A percentile compares a stretch with the other conserved stretches of the same genome.
phyloP scores from a whole-genome alignment of 805 yeast genomes.

The Wickerhamomyces kurtzmanii region DNA sequence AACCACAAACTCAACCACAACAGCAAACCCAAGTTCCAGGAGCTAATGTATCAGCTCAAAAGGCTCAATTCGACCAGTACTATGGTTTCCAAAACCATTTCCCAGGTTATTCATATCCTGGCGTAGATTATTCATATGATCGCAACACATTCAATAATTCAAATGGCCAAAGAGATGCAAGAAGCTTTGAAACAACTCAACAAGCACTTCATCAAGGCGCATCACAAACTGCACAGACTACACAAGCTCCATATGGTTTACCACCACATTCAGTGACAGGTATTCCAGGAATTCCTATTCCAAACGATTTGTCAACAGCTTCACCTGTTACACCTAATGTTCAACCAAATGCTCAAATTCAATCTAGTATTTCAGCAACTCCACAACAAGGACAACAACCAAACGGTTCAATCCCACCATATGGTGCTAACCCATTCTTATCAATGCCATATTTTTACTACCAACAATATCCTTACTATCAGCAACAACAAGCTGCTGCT shows the following conservation, averaged over 20 bases:
- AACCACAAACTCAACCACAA: slow-evolving; percentile 6
- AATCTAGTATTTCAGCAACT: slow-evolving; percentile 4
- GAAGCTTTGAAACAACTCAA: slow-evolving; percentile 8
- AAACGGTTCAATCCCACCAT: slow-evolving; percentile 10
- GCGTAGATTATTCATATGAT: slow-evolving; percentile 6
- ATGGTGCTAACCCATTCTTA: slow-evolving; percentile 12
- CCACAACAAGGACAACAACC: slow-evolving; percentile 14
- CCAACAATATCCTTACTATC: slow-evolving; percentile 10
- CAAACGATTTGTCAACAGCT: slow-evolving; percentile 7
- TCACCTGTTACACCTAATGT: slow-evolving; percentile 18
- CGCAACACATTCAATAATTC: too few species aligned
- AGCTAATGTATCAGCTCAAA: slow-evolving; percentile 11
- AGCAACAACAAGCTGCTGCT: slow-evolving; percentile 8
- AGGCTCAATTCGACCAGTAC: slow-evolving; percentile 24
- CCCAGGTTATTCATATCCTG: slow-evolving; percentile 7
- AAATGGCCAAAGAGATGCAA: slow-evolving; percentile 3
- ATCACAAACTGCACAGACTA: too few species aligned
- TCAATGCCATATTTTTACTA: slow-evolving; percentile 17
- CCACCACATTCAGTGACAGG: slow-evolving; percentile 11
- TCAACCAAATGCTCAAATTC: slow-evolving; percentile 18
- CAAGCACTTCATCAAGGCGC: slow-evolving; percentile 6
- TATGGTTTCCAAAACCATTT: slow-evolving; percentile 11
- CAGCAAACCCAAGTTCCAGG: slow-evolving; percentile 4
- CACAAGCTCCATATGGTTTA: slow-evolving; percentile 13
- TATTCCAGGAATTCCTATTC: slow-evolving; percentile 1